phyloP scores from a whole-genome alignment of 805 yeast genomes.

The Suhomyces vadensis region DNA sequence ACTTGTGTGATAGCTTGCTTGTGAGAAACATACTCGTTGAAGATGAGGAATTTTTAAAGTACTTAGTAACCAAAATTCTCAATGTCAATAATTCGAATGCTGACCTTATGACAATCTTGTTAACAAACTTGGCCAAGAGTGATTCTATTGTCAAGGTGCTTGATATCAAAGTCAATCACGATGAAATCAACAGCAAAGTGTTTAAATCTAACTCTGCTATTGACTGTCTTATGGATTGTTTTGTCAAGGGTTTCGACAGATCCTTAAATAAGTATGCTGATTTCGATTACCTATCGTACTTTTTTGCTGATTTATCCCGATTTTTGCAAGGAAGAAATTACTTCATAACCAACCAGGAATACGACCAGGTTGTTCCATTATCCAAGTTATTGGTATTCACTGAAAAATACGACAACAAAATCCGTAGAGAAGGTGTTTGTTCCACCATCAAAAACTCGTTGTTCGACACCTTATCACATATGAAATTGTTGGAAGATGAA shows the following conservation, averaged over 20 bases:
- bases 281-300: constrained; percentile 81
- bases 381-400: constrained; percentile 83
- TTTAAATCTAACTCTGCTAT: constrained; percentile 61
- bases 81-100: constrained; percentile 64
- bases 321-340: constrained; percentile 72
- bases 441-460: constrained; percentile 88
- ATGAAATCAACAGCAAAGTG: constrained; percentile 41
- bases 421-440: constrained; percentile 89
- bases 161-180: constrained; percentile 31
- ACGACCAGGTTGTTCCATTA: constrained; percentile 76
- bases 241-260: constrained; percentile 80
- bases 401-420: constrained; percentile 71
- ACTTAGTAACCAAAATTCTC: constrained; percentile 50
- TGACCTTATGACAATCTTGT: constrained; percentile 78
- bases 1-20: constrained; percentile 69
- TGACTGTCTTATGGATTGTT: constrained; percentile 85
- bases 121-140: constrained; percentile 83
- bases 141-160: constrained; percentile 60
- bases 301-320: constrained; percentile 88
- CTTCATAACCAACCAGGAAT: constrained; percentile 68
- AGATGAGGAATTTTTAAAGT: constrained; percentile 57
- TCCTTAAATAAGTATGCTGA: constrained; percentile 68
- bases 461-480: constrained; percentile 75
- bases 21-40: constrained; percentile 66
- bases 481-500: constrained; percentile 56